Evolutionary conservation across 2,329 filamentous ascomycete genomes (phyloP), one percentile per base, ranked within the genome.

Genomic region (Xylaria sp.): DNA sequence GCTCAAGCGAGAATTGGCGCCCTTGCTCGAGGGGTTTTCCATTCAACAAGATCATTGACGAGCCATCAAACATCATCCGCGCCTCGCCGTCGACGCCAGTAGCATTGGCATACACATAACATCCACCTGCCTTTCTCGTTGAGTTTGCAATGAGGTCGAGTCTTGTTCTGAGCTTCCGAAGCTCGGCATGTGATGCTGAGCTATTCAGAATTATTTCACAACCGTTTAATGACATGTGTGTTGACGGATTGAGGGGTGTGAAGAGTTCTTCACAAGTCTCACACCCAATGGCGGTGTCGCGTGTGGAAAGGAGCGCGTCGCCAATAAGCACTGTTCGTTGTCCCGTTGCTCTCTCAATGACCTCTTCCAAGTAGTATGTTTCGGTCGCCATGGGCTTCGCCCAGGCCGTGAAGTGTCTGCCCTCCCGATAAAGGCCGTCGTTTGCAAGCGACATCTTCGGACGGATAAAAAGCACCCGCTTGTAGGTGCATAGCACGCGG

Each of bases 261-360:
- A 66, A 72, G 32, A 72, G 0, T 37, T 72, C 70, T 37, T 72
- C 70, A n/a, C 70, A 84, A 1, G 82, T 82, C 70, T 84, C 82
- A 4, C 41, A 44, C 13, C 41, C 41, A 18, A 44, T 44, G 18
- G 41, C 12, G 3, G 41, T 44, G 18, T 44, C 41, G 41, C 41
- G 41, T n/a, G 41, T 44, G 13, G 41, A 44, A 18, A 44, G 41
- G 41, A 44, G 12, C 1, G 18, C 41, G 18, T 44, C 41, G n/a
- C 41, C 41, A 12, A 44, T 44, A 6, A 18, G 41, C 12, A 15
- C 12, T 13, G 41, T 44, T 15, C 41, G 41, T 15, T 44, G 41
- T 7, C 41, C 41, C 1, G 41, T 44, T 12, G 4, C 41, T 18
- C 41, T 8, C 18, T 44, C 18, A 5, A 44, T 44, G 18, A 15